Percentiles rank a stretch among this genome's conserved stretches.
phyloP scores from a whole-genome alignment of 305 asterid species.

The Fraxinus platypoda region DNA sequence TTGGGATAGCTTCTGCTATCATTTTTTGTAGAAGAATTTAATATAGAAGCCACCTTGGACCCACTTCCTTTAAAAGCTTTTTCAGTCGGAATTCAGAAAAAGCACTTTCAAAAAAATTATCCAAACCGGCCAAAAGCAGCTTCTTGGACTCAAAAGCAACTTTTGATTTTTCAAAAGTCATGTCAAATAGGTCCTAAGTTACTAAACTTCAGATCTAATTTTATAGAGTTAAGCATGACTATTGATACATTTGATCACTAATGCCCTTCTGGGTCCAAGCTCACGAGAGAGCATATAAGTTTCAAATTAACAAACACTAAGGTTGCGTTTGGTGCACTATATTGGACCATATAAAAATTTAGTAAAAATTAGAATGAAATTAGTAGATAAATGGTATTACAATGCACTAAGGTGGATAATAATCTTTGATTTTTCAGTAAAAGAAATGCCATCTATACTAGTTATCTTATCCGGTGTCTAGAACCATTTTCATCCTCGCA shows the following conservation, averaged over 20 bases:
- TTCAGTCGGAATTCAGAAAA: not conserved
- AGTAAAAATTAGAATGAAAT: not conserved
- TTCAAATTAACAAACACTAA: not conserved
- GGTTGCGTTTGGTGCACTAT: not conserved
- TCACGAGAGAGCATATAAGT: not conserved
- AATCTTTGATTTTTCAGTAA: not conserved
- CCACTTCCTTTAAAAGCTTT: not conserved
- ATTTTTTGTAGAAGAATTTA: not conserved
- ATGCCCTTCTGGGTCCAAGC: slow-evolving; percentile 3
- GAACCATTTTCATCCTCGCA: not conserved
- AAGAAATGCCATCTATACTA: not conserved
- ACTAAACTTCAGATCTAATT: not conserved
- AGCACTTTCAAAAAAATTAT: not conserved
- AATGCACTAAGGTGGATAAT: not conserved
- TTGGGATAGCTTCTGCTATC: not conserved
- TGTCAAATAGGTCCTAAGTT: not conserved
- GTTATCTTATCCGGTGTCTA: not conserved
- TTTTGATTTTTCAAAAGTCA: not conserved
- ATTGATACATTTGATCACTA: not conserved
- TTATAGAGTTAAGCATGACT: not conserved
- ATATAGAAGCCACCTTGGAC: not conserved
- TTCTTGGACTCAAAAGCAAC: not conserved
- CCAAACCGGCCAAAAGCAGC: not conserved
- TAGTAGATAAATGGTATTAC: not conserved
- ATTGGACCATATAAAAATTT: not conserved